Evolutionary conservation across 768 basidiomycete genomes (phyloP).

Genomic region (Lactifluus echinatus): DNA sequence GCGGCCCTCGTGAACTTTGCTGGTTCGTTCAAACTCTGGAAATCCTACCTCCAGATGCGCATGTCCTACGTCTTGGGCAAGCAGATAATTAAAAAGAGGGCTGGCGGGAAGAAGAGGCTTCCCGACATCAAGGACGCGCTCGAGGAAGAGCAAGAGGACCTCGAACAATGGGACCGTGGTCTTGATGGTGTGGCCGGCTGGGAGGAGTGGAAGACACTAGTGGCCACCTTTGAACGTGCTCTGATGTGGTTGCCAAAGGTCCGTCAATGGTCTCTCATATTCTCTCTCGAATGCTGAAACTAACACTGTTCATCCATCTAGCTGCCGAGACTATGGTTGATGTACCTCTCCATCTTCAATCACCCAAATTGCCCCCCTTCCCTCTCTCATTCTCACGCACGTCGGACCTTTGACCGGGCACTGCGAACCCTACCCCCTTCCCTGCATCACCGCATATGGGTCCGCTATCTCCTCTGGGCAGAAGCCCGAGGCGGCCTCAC

Average conservation of each 20-base stretch:
- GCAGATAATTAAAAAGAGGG: slow-evolving; percentile 57
- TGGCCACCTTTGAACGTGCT: slow-evolving; percentile 86
- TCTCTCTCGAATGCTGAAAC: not conserved
- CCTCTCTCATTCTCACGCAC: slow-evolving; percentile 82
- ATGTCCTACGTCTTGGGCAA: slow-evolving; percentile 83
- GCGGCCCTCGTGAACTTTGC: slow-evolving; percentile 83
- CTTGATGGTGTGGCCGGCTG: slow-evolving; percentile 87
- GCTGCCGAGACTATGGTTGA: slow-evolving; percentile 91
- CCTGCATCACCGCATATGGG: slow-evolving; percentile 87
- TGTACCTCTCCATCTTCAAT: slow-evolving; percentile 83
- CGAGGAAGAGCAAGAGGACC: slow-evolving; percentile 72
- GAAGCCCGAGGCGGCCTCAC: slow-evolving; percentile 74
- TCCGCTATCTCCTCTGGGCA: slow-evolving; percentile 87
- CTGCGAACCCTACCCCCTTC: slow-evolving; percentile 90
- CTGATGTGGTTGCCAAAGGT: slow-evolving; percentile 93
- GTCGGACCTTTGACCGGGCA: slow-evolving; percentile 90
- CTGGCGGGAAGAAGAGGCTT: slow-evolving; percentile 86
- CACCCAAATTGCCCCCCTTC: slow-evolving; percentile 83
- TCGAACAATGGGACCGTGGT: slow-evolving; percentile 80
- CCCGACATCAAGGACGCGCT: slow-evolving; percentile 85
- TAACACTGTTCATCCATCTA: slow-evolving; percentile 26
- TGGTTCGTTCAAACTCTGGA: slow-evolving; percentile 92
- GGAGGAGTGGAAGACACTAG: slow-evolving; percentile 89
- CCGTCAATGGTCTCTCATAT: slow-evolving; percentile 25
- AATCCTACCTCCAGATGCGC: slow-evolving; percentile 77